Base-by-base conservation (phyloP, 108 stramenopile species). In the Nannochloropsis salina region DNA sequence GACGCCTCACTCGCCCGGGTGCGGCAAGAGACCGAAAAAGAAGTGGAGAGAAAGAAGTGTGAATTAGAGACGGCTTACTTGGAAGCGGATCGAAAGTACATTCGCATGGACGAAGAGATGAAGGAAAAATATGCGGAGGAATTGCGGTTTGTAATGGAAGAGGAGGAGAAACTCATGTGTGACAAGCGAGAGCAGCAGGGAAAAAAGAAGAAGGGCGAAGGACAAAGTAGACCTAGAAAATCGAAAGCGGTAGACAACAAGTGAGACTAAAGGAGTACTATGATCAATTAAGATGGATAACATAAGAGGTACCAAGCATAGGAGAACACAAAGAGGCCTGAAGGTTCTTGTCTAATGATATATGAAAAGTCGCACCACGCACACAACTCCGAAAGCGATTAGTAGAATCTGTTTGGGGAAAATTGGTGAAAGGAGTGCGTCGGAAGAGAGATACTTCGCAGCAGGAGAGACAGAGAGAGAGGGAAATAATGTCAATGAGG, bases 81-180 rank as follows among this genome's bases (percentile, higher is more conserved):
- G 15, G 61, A 74, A n/a, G 61, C 61, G 61, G 61, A 74, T 8
- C 61, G 61, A 15, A 74, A 74, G 61, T 74, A n/a, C 61, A 74
- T 74, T n/a, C 20, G 20, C 15, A n/a, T 74, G 6, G 61, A 74
- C 61, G 61, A 74, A 74, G 61, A 74, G 61, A 4, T 74, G 61
- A 74, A 74, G n/a, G 61, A 74, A n/a, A 74, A n/a, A n/a, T 74
- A 74, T 74, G 61, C 61, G 4, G 61, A n/a, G 61, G n/a, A 74
- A n/a, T n/a, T 74, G 61, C 20, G n/a, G 61, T 1, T n/a, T 2
- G 61, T 74, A n/a, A 74, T 6, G 61, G 61, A 4, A n/a, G 0
- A 6, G n/a, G 61, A 74, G 61, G n/a, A 6, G 61, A 3, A 74
- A 6, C 4, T 74, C 31, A 31, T 31, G 31, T 31, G 31, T 31